A percentile compares a stretch with the other conserved stretches of the same genome.
phyloP scores from a whole-genome alignment of 2,329 filamentous ascomycete genomes.

The Fusarium kyushuense region DNA sequence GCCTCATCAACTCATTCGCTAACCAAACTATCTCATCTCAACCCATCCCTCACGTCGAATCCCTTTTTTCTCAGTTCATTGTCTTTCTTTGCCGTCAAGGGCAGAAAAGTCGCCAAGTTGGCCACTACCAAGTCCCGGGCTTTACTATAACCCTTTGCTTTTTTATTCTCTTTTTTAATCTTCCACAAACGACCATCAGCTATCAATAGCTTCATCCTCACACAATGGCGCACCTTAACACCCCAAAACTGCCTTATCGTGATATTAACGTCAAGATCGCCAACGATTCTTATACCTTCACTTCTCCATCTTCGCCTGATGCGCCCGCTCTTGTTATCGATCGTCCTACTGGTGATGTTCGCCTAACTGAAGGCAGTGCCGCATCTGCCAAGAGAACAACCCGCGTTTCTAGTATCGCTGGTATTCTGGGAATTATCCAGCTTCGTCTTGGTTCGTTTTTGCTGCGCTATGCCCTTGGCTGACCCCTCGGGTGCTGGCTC shows the following conservation, averaged over 20 bases:
- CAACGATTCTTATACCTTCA: constrained; percentile 93
- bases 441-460: constrained; percentile 81
- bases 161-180: constrained; percentile 23
- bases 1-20: constrained; percentile 44
- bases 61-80: constrained; percentile 37
- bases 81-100: constrained; percentile 37
- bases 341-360: constrained; percentile 89
- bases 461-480: constrained; percentile 27
- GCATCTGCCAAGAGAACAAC: constrained; percentile 77
- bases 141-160: constrained; percentile 13
- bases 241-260: constrained; percentile 76
- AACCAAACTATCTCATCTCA: constrained; percentile 35
- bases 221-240: constrained; percentile 55
- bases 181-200: constrained; percentile 24
- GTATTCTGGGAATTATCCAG: constrained; percentile 94
- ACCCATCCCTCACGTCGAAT: constrained; percentile 41
- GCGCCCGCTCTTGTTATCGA: constrained; percentile 90
- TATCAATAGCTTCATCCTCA: constrained; percentile 20
- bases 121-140: constrained; percentile 32
- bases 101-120: constrained; percentile 38
- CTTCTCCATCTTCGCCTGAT: constrained; percentile 91
- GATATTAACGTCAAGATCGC: constrained; percentile 98
- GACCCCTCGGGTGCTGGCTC: constrained; percentile 16
- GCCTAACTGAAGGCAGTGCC: constrained; percentile 83
- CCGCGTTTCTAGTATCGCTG: constrained; percentile 89